A percentile compares a stretch with the other conserved stretches of the same genome.
Conservation (phyloP, 176 grass and related monocot species). For the Saccharum spontaneum region DNA sequence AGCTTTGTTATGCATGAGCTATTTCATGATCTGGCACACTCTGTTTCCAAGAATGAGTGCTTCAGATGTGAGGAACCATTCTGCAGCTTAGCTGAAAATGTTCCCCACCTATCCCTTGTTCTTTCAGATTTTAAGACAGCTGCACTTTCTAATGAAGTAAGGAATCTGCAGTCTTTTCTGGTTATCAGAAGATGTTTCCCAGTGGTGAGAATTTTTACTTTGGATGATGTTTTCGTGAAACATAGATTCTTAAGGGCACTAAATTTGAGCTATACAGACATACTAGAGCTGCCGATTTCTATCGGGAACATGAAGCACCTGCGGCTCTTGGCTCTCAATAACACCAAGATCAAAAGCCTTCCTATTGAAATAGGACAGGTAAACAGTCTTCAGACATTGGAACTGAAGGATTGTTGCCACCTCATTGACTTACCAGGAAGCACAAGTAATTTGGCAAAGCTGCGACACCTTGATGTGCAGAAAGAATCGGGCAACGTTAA, state of each 20-base stretch:
- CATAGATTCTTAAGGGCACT: background rate
- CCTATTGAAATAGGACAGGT: constrained; percentile 16
- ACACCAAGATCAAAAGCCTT: constrained; percentile 9
- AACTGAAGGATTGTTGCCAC: constrained; percentile 13
- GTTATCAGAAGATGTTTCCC: constrained; percentile 1
- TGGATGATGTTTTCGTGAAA: background rate
- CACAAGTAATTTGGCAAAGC: background rate
- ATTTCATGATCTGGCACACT: constrained; percentile 8
- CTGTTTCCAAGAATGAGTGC: constrained; percentile 16
- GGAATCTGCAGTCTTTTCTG: background rate
- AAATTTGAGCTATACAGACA: constrained; percentile 7
- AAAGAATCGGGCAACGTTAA: background rate
- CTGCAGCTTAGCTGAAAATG: constrained; percentile 7
- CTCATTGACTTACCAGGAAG: constrained; percentile 12
- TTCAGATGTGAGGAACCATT: constrained; percentile 4
- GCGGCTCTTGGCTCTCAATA: constrained; percentile 13
- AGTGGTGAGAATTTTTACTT: background rate
- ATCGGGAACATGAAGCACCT: constrained; percentile 1
- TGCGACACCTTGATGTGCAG: constrained; percentile 15
- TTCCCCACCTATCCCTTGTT: constrained; percentile 14
- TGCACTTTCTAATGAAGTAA: background rate
- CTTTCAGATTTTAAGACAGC: background rate
- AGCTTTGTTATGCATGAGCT: constrained; percentile 10
- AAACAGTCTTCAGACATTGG: background rate
- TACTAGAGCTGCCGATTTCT: background rate